These are phyloP conservation scores for Fusarium burgessii DNA, from an alignment of 2,329 filamentous ascomycete species.

Conservation along the genomic window DNA sequence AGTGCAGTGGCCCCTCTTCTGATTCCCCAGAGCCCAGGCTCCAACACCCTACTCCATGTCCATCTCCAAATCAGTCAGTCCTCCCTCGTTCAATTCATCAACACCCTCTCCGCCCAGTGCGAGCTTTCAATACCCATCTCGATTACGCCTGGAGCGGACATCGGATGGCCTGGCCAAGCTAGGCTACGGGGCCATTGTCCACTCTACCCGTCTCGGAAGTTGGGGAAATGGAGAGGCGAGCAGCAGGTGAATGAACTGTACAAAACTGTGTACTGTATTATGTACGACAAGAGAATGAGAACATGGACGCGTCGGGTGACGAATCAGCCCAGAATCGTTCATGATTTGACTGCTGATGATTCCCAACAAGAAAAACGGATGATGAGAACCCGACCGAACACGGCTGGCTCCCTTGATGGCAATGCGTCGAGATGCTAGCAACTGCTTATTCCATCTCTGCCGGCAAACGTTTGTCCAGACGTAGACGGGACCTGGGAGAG, in stretches of 20 bases:
- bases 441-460: slow-evolving; percentile 1
- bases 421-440: slow-evolving; percentile 15
- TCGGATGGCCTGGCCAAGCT: slow-evolving; percentile 26
- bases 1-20: slow-evolving; percentile 22
- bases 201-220: slow-evolving; percentile 42
- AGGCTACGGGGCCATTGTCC: slow-evolving; percentile 39
- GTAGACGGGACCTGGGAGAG: slow-evolving; percentile 22
- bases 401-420: background rate
- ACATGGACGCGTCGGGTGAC: slow-evolving; percentile 45
- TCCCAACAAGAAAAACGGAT: slow-evolving; percentile 40
- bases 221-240: too few species aligned
- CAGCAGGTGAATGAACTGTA: slow-evolving; percentile 21
- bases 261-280: slow-evolving; percentile 34
- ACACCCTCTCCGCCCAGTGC: slow-evolving; percentile 44
- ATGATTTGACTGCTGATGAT: slow-evolving; percentile 17
- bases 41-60: slow-evolving; percentile 5
- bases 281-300: slow-evolving; percentile 41
- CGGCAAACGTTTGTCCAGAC: slow-evolving; percentile 19
- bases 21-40: slow-evolving; percentile 19
- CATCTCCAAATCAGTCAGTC: slow-evolving; percentile 7
- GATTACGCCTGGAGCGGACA: slow-evolving; percentile 32
- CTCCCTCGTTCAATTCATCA: slow-evolving; percentile 16
- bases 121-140: slow-evolving; percentile 37
- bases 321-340: slow-evolving; percentile 46
- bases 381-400: slow-evolving; percentile 17